Percentiles rank a stretch among this genome's conserved stretches.
Conservation (phyloP, 2,329 filamentous ascomycete species). For the Colletotrichum sp. region DNA sequence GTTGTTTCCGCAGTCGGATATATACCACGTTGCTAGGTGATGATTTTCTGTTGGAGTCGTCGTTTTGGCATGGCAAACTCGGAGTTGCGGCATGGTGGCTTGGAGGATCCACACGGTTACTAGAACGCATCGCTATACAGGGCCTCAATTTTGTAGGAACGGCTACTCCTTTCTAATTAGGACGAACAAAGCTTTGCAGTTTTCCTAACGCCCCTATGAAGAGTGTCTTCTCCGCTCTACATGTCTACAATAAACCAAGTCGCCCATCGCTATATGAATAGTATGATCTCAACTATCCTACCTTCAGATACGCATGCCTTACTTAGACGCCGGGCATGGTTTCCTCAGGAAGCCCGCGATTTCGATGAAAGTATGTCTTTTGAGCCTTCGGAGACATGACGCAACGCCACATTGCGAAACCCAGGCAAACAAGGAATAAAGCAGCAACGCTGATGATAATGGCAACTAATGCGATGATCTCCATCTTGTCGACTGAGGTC, state of each 20-base stretch:
- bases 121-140: background rate
- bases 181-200: background rate
- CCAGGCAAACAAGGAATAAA: background rate
- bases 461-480: background rate
- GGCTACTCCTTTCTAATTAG: background rate
- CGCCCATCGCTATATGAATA: background rate
- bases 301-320: background rate
- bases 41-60: background rate
- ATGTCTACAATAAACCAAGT: background rate
- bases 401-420: background rate
- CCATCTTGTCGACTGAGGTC: background rate
- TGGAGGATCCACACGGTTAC: background rate
- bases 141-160: background rate
- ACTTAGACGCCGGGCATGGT: background rate
- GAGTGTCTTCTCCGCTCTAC: background rate
- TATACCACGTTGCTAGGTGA: background rate
- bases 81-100: background rate
- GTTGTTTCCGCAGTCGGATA: background rate
- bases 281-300: background rate
- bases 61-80: background rate
- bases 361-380: background rate
- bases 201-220: background rate
- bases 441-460: background rate
- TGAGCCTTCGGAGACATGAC: conserved; percentile 5
- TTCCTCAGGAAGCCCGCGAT: background rate